phyloP scores from a whole-genome alignment of 2,329 filamentous ascomycete genomes.

The Cladosporium oxysporum region DNA sequence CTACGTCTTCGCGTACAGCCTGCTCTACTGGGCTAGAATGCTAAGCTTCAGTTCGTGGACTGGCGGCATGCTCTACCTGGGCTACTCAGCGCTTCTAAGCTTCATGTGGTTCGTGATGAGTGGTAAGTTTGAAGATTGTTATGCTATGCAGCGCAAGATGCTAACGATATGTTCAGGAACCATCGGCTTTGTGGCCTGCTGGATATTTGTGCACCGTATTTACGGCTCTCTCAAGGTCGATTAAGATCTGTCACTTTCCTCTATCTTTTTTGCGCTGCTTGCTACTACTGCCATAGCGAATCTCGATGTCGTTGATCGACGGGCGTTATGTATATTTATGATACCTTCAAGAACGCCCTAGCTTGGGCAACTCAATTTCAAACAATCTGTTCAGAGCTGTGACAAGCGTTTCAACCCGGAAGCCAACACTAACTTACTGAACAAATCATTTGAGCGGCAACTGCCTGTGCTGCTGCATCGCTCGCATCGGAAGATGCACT shows the following conservation, averaged over 20 bases:
- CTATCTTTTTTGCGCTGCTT: neutral
- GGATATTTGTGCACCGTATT: conserved; percentile 90
- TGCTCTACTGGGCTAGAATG: conserved; percentile 89
- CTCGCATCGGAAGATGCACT: conserved; percentile 3
- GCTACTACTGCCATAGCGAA: neutral
- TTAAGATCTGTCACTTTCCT: conserved; percentile 19
- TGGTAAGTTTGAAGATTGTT: conserved; percentile 60
- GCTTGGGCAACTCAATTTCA: neutral
- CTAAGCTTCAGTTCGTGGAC: conserved; percentile 82
- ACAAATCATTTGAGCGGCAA: neutral
- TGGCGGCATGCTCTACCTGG: conserved; percentile 86
- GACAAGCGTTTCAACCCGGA: neutral
- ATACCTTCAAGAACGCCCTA: neutral
- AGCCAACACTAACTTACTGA: neutral
- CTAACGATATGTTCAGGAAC: conserved; percentile 57
- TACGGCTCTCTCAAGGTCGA: conserved; percentile 99
- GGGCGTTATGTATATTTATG: conserved; percentile 2
- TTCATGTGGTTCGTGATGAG: conserved; percentile 92
- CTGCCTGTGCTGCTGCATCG: neutral
- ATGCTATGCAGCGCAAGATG: conserved; percentile 41
- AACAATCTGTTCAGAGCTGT: neutral
- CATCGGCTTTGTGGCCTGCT: conserved; percentile 93
- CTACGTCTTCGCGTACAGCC: conserved; percentile 89
- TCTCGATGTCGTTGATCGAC: neutral
- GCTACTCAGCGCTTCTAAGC: conserved; percentile 86